Evolutionary conservation across 2,329 filamentous ascomycete species (phyloP).

Genomic region (Dryadomyces quercivorus): DNA sequence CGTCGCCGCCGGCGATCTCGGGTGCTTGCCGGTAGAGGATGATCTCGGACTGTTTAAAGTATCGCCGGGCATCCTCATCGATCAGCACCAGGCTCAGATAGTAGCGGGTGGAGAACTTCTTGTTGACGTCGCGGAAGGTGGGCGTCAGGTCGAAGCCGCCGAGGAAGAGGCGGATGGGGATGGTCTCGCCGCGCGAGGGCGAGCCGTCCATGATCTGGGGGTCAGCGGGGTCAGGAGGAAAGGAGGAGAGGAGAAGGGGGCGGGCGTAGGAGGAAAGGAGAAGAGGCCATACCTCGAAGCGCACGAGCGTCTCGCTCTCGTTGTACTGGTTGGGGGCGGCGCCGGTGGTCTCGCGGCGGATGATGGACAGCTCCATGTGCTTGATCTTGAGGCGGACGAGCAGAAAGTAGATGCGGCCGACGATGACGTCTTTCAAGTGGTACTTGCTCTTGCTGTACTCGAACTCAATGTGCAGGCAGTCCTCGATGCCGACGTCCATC

Average conservation of each 20-base stretch:
- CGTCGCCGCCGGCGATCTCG: constrained; percentile 34
- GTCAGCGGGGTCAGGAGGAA: constrained; percentile 1
- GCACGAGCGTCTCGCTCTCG: constrained; percentile 93
- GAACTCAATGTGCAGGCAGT: constrained; percentile 98
- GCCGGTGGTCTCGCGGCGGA: constrained; percentile 90
- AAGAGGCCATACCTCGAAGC: constrained; percentile 65
- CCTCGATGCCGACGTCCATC: constrained; percentile 99
- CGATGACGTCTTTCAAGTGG: constrained; percentile 97
- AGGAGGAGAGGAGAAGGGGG: background rate
- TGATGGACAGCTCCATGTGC: constrained; percentile 98
- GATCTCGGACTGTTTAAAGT: constrained; percentile 99
- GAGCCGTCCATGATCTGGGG: constrained; percentile 93
- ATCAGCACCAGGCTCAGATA: constrained; percentile 94
- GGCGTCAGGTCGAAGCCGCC: constrained; percentile 96
- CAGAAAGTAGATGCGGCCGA: constrained; percentile 96
- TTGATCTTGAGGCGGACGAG: constrained; percentile 97
- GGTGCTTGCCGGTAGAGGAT: constrained; percentile 80
- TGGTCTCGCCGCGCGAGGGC: constrained; percentile 88
- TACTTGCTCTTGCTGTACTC: constrained; percentile 99
- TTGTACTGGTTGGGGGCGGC: constrained; percentile 98
- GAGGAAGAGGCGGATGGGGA: constrained; percentile 91
- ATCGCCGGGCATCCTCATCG: constrained; percentile 89
- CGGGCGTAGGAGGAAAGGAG: background rate
- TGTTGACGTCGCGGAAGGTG: constrained; percentile 98
- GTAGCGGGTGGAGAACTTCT: constrained; percentile 97